Evolutionary conservation across 1,139 yeast genomes (phyloP).

Genomic region (Pichia sp.): DNA sequence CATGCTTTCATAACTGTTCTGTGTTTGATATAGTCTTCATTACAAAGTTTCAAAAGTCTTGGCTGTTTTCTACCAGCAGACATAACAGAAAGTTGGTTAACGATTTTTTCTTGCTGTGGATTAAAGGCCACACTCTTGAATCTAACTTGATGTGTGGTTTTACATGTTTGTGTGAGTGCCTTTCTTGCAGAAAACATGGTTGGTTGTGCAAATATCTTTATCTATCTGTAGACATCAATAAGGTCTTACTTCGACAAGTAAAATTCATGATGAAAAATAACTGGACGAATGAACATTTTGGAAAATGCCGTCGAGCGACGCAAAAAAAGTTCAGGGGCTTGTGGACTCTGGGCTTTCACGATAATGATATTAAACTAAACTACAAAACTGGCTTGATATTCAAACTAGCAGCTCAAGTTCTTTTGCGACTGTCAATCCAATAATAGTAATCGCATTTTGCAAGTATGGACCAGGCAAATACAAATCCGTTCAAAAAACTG

Average conservation of each 20-base stretch:
- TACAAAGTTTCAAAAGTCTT: conserved; percentile 61
- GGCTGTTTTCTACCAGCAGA: conserved; percentile 90
- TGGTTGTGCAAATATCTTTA: background rate
- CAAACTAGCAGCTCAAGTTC: background rate
- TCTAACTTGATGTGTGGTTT: conserved; percentile 22
- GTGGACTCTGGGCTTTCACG: background rate
- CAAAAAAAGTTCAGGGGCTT: background rate
- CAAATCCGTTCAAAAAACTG: conserved; percentile 6
- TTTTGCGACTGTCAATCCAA: background rate
- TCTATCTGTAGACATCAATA: background rate
- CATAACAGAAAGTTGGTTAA: conserved; percentile 74
- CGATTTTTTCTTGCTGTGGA: conserved; percentile 32
- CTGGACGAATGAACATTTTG: background rate
- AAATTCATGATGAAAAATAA: background rate
- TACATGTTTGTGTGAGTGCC: background rate
- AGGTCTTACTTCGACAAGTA: background rate
- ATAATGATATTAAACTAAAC: too few species aligned
- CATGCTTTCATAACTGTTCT: conserved; percentile 81
- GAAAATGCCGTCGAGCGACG: background rate
- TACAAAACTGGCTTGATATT: background rate
- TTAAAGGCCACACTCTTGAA: conserved; percentile 34
- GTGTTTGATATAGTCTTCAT: conserved; percentile 83
- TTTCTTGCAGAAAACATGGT: conserved; percentile 8
- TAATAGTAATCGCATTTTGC: background rate
- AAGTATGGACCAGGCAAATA: background rate